Evolutionary conservation across 192 early-diverging fungal genomes (phyloP).

Genomic region (Entomortierella parvispora): DNA sequence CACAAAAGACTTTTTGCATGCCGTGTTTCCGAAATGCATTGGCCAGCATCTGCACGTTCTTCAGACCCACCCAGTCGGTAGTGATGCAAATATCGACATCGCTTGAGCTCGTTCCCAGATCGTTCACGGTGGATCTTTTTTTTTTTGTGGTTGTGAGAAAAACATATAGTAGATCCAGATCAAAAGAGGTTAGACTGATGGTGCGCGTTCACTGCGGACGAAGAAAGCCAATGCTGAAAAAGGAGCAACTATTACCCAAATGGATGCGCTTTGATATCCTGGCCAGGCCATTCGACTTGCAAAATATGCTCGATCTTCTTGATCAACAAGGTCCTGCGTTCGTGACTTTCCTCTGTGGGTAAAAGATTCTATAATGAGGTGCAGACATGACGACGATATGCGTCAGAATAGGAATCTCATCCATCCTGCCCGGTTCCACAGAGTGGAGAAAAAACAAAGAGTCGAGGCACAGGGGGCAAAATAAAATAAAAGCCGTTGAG

Average conservation of each 20-base stretch:
- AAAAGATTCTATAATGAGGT: slow-evolving; percentile 55
- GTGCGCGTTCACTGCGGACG: not conserved
- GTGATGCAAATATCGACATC: slow-evolving; percentile 95
- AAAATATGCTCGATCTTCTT: slow-evolving; percentile 85
- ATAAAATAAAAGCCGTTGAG: not conserved
- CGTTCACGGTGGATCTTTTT: slow-evolving; percentile 85
- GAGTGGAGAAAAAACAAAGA: not conserved
- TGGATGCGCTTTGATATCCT: slow-evolving; percentile 79
- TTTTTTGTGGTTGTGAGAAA: not conserved
- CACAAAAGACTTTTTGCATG: slow-evolving; percentile 82
- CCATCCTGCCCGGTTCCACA: not conserved
- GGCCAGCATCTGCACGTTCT: slow-evolving; percentile 80
- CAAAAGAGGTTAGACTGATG: slow-evolving; percentile 1
- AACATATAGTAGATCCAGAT: not conserved
- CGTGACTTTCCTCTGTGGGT: slow-evolving; percentile 74
- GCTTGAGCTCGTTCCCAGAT: slow-evolving; percentile 81
- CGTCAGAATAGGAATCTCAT: not conserved
- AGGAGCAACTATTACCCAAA: slow-evolving; percentile 76
- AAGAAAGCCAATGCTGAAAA: not conserved
- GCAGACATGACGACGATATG: not conserved
- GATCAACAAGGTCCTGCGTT: slow-evolving; percentile 72
- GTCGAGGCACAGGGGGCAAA: not conserved
- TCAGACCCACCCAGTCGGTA: slow-evolving; percentile 82
- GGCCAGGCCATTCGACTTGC: slow-evolving; percentile 82
- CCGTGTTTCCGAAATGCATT: slow-evolving; percentile 79